Evolutionary conservation across 176 grass and related monocot species (phyloP), one percentile per base, ranked within the genome.

Genomic region (Triticum turgidum): DNA sequence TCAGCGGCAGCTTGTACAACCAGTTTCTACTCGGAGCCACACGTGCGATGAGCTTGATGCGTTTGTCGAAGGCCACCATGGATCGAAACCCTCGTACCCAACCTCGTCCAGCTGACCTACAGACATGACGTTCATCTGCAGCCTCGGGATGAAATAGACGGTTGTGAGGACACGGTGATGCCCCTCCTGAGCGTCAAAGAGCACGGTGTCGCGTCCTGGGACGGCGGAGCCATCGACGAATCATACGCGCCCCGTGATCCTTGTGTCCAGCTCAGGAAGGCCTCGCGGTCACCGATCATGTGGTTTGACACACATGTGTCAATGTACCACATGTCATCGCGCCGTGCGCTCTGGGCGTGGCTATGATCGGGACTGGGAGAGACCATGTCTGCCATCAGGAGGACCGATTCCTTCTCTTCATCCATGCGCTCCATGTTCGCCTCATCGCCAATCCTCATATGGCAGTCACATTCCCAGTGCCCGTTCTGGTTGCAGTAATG

Each of bases 151-250:
- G 54, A 20, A 58, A 0, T 58, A 58, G 54, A 58, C 5, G 54
- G 0, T 0, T 15, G 6, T 58, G 54, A 58, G 54, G 5, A 18
- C 0, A 0, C 15, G 17, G 18, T 58, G 0, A 6, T 14, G 54
- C 15, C 54, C 54, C 5, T 58, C 54, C 5, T 7, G 6, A 6
- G 54, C 54, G 4, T 0, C 54, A 5, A 58, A 58, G 54, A 58
- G 54, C 54, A 58, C 54, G 54, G 54, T 58, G 54, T 14, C 29
- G 29, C 29, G 1, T 30, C 29, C 29, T 30, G 29, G 29, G n/a
- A 58, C 2, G 54, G 54, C 0, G 10, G 42, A 45, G 42, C 11
- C 42, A 12, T 45, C 42, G 3, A 0, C 41, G 9, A 42, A 42
- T 3, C 51, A 12, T 5, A 54, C 15, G 15, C 15, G 51, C 15